Percentiles rank a stretch among this genome's conserved stretches.
Conservation (phyloP, 257 asterid species). For the Mitragyna speciosa region DNA sequence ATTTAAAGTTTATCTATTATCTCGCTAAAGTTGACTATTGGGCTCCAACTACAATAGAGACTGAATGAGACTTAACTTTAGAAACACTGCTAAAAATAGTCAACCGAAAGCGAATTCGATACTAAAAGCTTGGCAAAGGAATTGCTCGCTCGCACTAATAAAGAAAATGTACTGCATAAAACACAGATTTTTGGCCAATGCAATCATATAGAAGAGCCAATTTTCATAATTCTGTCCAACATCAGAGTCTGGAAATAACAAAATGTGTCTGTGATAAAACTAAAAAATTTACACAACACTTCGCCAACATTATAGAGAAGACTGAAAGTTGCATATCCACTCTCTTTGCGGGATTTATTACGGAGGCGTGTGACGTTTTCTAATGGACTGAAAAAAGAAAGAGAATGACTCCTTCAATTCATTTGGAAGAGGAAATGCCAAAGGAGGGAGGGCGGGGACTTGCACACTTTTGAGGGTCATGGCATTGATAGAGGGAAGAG, state of each 20-base stretch:
- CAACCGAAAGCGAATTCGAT: too few species aligned
- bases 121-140: too few species aligned
- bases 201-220: background rate
- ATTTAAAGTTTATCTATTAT: too few species aligned
- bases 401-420: conserved; percentile 85
- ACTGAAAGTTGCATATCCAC: background rate
- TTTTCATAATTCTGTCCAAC: background rate
- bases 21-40: background rate
- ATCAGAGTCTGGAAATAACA: background rate
- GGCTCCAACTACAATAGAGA: background rate
- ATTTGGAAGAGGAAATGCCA: conserved; percentile 76
- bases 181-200: background rate
- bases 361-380: conserved; percentile 36
- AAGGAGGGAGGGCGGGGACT: conserved; percentile 55
- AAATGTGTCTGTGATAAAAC: background rate
- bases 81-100: too few species aligned
- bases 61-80: background rate
- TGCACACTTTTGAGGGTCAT: conserved; percentile 32
- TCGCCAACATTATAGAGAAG: background rate
- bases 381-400: conserved; percentile 64
- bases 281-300: background rate
- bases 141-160: background rate
- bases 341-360: background rate
- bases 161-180: background rate
- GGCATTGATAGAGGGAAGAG: conserved; percentile 42